Base-by-base conservation (phyloP, 2,329 filamentous ascomycete genomes). In the Truncatella angustata region DNA sequence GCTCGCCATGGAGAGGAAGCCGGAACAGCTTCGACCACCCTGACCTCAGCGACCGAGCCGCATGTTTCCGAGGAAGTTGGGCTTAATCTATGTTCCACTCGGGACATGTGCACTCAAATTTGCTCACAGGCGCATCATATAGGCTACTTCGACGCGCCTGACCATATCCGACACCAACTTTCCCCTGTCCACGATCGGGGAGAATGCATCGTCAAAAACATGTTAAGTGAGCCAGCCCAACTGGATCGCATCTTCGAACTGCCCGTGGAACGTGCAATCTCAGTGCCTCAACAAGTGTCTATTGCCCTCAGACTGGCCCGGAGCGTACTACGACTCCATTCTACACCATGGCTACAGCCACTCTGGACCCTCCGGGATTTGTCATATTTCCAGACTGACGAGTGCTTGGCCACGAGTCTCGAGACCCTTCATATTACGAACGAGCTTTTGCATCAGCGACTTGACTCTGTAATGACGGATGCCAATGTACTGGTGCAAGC, bases 121-220 rank as follows among this genome's bases (percentile, higher is more conserved):
- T 55, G 53, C 24, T 12, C 23, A 6, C 50, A 53, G 16, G 35
- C 23, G n/a, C 11, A 18, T 11, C 44, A 32, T 12, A 46, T 50
- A 10, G 46, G 50, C 7, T 55, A 53, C 35, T 23, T 55, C 5
- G 53, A 55, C 34, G 50, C 46, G 1, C 26, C 53, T 11, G 50
- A 55, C 24, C 23, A 53, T 11, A 11, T 55, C 5, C 21, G 53
- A 24, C 53, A 55, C 12, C 46, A 55, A n/a, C 26, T 55, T 2
- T 50, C 30, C 6, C 50, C 53, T 5, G 53, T 50, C n/a, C n/a
- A n/a, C n/a, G n/a, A n/a, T n/a, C n/a, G n/a, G n/a, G n/a, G n/a
- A n/a, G n/a, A n/a, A n/a, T n/a, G n/a, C n/a, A n/a, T n/a, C n/a
- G n/a, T n/a, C n/a, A n/a, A n/a, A n/a, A n/a, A n/a, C n/a, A n/a